Evolutionary conservation across 495 filamentous ascomycete species (phyloP).

Genomic region (Filosporella fistucella): DNA sequence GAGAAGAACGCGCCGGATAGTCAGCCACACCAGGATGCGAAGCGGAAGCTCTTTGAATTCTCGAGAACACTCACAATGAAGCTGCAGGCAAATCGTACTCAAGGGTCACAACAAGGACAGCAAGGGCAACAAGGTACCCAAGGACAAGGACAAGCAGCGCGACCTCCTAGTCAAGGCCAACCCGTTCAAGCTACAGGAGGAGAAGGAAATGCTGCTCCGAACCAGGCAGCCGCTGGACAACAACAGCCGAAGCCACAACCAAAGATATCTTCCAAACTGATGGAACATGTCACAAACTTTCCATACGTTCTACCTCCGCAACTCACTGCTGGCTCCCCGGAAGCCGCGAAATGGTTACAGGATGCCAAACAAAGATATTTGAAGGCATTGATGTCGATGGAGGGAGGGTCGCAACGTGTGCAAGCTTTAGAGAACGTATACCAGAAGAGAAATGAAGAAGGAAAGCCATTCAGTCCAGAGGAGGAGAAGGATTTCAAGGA

Average conservation of each 20-base stretch:
- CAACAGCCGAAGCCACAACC: conserved; percentile 8
- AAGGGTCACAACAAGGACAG: conserved; percentile 12
- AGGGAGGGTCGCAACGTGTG: conserved; percentile 8
- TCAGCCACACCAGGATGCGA: conserved; percentile 55
- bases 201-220: conserved; percentile 2
- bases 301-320: conserved; percentile 19
- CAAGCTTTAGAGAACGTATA: conserved; percentile 10
- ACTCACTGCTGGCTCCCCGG: conserved; percentile 10
- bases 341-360: conserved; percentile 19
- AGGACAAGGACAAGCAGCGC: conserved; percentile 3
- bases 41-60: conserved; percentile 60
- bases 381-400: conserved; percentile 24
- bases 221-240: conserved; percentile 8
- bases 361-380: conserved; percentile 22
- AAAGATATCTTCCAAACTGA: conserved; percentile 22
- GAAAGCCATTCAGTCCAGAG: conserved; percentile 16
- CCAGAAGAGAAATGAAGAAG: conserved; percentile 22
- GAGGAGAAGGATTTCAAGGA: conserved; percentile 26
- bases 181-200: conserved; percentile 15
- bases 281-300: conserved; percentile 22
- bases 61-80: conserved; percentile 58
- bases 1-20: conserved; percentile 52
- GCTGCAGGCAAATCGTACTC: conserved; percentile 37
- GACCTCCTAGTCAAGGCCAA: conserved; percentile 15
- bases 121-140: not conserved